Percentiles rank a stretch among this genome's conserved stretches.
Evolutionary conservation across 2,329 filamentous ascomycete species (phyloP).

Genomic region (Fusarium papillatum): DNA sequence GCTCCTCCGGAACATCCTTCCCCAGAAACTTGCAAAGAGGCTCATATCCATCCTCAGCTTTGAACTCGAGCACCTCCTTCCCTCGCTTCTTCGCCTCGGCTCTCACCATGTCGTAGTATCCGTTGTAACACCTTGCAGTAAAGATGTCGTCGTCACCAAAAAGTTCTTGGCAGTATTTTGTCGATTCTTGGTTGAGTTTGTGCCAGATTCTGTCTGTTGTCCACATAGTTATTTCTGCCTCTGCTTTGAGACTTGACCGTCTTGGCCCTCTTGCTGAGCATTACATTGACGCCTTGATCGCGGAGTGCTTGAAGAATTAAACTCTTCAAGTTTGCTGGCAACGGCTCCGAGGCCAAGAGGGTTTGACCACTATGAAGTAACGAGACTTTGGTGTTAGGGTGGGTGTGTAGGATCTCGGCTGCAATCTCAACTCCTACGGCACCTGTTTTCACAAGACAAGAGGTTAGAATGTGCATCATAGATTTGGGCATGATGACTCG

Average conservation of each 20-base stretch:
- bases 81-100: constrained; percentile 47
- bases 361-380: background rate
- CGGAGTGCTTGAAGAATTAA: background rate
- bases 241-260: background rate
- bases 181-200: constrained; percentile 29
- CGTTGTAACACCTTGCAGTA: constrained; percentile 2
- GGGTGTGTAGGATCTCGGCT: background rate
- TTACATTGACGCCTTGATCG: background rate
- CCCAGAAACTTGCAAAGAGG: constrained; percentile 55
- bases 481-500: background rate
- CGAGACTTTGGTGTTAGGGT: background rate
- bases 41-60: constrained; percentile 56
- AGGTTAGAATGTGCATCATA: background rate
- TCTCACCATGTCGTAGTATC: constrained; percentile 42
- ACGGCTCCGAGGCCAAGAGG: background rate
- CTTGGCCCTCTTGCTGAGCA: background rate
- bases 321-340: background rate
- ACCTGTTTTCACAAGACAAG: background rate
- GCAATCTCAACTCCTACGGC: background rate
- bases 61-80: constrained; percentile 42
- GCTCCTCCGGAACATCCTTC: constrained; percentile 22
- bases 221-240: constrained; percentile 14
- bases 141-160: constrained; percentile 9
- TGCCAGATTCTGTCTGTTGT: constrained; percentile 46
- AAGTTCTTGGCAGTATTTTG: background rate